Conservation (phyloP, 1,139 yeast genomes). For the Taphrina flavorubra region DNA sequence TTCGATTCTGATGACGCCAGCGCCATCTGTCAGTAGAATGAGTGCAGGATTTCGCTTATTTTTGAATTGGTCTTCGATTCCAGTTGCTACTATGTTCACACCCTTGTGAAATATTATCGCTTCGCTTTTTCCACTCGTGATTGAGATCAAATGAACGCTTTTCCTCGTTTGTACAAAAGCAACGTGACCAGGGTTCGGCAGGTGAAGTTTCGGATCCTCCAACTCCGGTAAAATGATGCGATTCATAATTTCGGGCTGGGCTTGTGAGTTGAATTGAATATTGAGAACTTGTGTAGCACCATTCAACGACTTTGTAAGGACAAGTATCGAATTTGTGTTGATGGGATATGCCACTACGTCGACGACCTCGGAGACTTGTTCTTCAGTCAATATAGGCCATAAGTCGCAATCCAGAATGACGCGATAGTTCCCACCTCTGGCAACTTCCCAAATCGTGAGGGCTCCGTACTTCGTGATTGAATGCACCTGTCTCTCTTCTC, state of each 20-base stretch:
- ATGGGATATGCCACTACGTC: conserved; percentile 37
- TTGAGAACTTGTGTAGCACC: not conserved
- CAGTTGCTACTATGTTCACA: conserved; percentile 61
- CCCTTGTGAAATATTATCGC: conserved; percentile 62
- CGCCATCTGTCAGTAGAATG: conserved; percentile 62
- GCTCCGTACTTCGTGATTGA: conserved; percentile 56
- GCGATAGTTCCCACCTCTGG: conserved; percentile 55
- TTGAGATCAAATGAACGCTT: conserved; percentile 9
- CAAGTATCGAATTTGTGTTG: conserved; percentile 24
- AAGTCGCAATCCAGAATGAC: conserved; percentile 52
- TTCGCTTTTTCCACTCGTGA: conserved; percentile 68
- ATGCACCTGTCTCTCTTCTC: conserved; percentile 59
- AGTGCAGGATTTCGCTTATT: conserved; percentile 55
- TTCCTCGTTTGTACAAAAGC: conserved; percentile 65
- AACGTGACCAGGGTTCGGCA: conserved; percentile 62
- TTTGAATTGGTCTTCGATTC: conserved; percentile 57
- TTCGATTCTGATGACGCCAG: conserved; percentile 71
- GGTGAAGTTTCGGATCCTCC: conserved; percentile 63
- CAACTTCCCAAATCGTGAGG: conserved; percentile 58
- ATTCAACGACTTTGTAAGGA: conserved; percentile 12
- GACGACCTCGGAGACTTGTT: conserved; percentile 21
- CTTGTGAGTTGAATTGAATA: conserved; percentile 45
- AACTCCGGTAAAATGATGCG: conserved; percentile 64
- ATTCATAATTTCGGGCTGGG: conserved; percentile 56
- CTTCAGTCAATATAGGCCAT: conserved; percentile 7